phyloP scores from a whole-genome alignment of 2,329 filamentous ascomycete species.

The Colletotrichum gigasporum region DNA sequence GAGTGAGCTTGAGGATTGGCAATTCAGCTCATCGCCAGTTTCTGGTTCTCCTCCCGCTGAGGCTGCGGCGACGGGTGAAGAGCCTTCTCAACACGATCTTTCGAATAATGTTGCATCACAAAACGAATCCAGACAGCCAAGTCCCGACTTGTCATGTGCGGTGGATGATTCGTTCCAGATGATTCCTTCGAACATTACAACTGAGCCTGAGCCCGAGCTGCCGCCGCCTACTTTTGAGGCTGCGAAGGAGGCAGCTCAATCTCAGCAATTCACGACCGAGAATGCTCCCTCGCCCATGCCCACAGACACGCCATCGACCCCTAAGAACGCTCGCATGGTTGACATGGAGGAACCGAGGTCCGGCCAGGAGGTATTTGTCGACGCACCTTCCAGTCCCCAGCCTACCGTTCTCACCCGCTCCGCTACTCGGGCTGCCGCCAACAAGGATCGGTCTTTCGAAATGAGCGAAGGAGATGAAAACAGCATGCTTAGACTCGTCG shows the following conservation, averaged over 20 bases:
- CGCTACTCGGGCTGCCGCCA: slow-evolving; percentile 34
- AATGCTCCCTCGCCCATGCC: background rate
- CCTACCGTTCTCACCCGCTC: slow-evolving; percentile 38
- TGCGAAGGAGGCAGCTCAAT: background rate
- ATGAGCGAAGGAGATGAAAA: slow-evolving; percentile 56
- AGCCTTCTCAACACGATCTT: slow-evolving; percentile 29
- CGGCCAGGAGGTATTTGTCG: slow-evolving; percentile 58
- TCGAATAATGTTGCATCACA: slow-evolving; percentile 21
- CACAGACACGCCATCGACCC: slow-evolving; percentile 22
- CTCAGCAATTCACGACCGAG: background rate
- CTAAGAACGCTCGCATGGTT: slow-evolving; percentile 19
- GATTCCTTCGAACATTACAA: slow-evolving; percentile 44
- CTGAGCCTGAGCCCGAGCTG: slow-evolving; percentile 22
- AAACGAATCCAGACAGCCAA: slow-evolving; percentile 21
- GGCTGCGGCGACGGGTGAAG: slow-evolving; percentile 13
- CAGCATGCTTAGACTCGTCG: slow-evolving; percentile 57
- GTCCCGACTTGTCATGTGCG: slow-evolving; percentile 12
- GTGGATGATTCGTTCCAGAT: slow-evolving; percentile 30
- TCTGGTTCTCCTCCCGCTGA: slow-evolving; percentile 57
- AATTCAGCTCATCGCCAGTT: slow-evolving; percentile 64
- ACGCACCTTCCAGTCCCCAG: slow-evolving; percentile 57
- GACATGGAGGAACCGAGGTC: slow-evolving; percentile 51
- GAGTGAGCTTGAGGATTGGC: slow-evolving; percentile 56
- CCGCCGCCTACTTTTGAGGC: slow-evolving; percentile 15
- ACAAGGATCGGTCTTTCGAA: slow-evolving; percentile 45